Percentiles rank a stretch among this genome's conserved stretches.
These are phyloP conservation scores for Nakaseomyces nivariensis DNA, from an alignment of 1,139 yeast genomes.

Conservation along the genomic window DNA sequence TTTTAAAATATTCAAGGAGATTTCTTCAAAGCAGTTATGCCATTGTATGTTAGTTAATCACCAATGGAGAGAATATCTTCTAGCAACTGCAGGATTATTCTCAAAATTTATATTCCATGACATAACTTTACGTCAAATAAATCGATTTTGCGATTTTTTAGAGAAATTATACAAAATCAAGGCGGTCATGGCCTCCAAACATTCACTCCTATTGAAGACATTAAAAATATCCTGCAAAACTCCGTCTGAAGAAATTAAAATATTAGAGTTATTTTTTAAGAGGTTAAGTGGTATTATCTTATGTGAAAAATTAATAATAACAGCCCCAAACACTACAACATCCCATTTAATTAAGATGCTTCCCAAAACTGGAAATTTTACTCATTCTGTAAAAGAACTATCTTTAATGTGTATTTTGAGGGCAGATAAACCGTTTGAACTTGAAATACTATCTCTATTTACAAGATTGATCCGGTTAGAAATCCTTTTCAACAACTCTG, in stretches of 20 bases:
- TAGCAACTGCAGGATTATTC: slow-evolving; percentile 14
- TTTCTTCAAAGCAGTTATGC: slow-evolving; percentile 15
- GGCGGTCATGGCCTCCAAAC: background rate
- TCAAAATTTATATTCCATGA: slow-evolving; percentile 10
- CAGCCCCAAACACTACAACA: slow-evolving; percentile 19
- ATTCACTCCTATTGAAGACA: background rate
- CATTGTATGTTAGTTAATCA: slow-evolving; percentile 14
- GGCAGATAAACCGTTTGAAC: slow-evolving; percentile 16
- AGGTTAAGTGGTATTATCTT: slow-evolving; percentile 7
- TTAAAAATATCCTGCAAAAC: slow-evolving; percentile 12
- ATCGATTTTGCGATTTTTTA: slow-evolving; percentile 12
- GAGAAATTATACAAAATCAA: slow-evolving; percentile 5
- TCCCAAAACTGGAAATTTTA: slow-evolving; percentile 5
- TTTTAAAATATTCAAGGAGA: slow-evolving; percentile 13
- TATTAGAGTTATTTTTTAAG: slow-evolving; percentile 10
- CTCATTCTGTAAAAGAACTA: slow-evolving; percentile 9
- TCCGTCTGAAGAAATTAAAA: slow-evolving; percentile 19
- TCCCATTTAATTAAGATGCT: slow-evolving; percentile 8
- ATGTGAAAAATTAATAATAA: slow-evolving; percentile 10
- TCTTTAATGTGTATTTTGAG: slow-evolving; percentile 17
- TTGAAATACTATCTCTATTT: slow-evolving; percentile 12
- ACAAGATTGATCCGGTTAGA: slow-evolving; percentile 15
- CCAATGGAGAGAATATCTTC: slow-evolving; percentile 17
- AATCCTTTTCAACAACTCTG: slow-evolving; percentile 13
- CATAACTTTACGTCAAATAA: slow-evolving; percentile 1